These are phyloP conservation scores for Colletotrichum ledebouriae DNA, from an alignment of 2,329 filamentous ascomycete species.

Conservation along the genomic window DNA sequence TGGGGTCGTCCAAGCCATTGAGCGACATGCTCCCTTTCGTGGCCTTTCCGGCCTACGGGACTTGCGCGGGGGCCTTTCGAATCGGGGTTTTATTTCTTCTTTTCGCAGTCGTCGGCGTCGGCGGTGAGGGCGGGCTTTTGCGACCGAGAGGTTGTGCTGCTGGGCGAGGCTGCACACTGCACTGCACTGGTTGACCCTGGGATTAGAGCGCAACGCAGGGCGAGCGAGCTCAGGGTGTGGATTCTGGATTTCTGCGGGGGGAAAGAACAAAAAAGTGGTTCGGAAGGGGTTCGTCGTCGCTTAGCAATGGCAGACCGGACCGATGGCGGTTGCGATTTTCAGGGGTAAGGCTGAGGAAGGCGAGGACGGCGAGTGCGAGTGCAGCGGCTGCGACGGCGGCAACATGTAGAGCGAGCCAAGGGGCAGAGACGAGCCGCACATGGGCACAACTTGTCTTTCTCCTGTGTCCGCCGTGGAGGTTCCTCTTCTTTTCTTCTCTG, in stretches of 20 bases:
- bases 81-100: not conserved
- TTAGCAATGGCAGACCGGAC: conserved; percentile 33
- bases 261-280: conserved; percentile 39
- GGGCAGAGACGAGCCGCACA: conserved; percentile 35
- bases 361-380: conserved; percentile 1
- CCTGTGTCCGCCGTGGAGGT: not conserved
- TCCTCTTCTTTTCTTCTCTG: not conserved
- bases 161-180: conserved; percentile 4
- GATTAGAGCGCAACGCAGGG: conserved; percentile 24
- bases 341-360: conserved; percentile 42
- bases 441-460: conserved; percentile 19
- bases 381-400: conserved; percentile 27
- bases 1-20: conserved; percentile 89
- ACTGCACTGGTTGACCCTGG: conserved; percentile 20
- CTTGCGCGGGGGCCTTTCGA: conserved; percentile 5
- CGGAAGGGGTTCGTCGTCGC: conserved; percentile 39
- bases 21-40: conserved; percentile 78
- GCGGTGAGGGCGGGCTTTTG: conserved; percentile 4
- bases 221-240: conserved; percentile 1
- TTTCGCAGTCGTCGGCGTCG: conserved; percentile 13
- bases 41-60: conserved; percentile 23
- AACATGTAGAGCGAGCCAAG: conserved; percentile 40
- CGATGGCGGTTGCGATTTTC: conserved; percentile 39
- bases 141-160: conserved; percentile 14
- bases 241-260: conserved; percentile 4